Conservation (phyloP, 164 flowering plant species). For the Nelumbo lutea region DNA sequence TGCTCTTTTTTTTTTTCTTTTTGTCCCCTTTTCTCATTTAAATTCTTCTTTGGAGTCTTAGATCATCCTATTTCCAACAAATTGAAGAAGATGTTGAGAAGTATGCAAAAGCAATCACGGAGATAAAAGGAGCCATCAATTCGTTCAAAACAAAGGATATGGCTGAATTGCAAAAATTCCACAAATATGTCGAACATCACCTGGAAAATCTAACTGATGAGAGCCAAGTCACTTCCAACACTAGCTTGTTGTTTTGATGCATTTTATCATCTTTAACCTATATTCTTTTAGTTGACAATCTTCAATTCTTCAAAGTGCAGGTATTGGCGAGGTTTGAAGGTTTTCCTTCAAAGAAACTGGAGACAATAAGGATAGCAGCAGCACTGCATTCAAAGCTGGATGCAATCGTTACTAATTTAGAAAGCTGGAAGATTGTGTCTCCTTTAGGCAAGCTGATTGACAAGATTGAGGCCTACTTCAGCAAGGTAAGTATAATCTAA, state of each 20-base stretch:
- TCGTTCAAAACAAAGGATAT: conserved; percentile 70
- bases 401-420: conserved; percentile 36
- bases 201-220: conserved; percentile 79
- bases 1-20: neutral
- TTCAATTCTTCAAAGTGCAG: conserved; percentile 24
- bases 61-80: conserved; percentile 78
- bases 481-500: conserved; percentile 40
- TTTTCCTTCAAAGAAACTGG: conserved; percentile 73
- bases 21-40: neutral
- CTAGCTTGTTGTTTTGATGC: conserved; percentile 1
- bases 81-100: conserved; percentile 74
- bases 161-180: conserved; percentile 61
- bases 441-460: conserved; percentile 52
- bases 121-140: conserved; percentile 43
- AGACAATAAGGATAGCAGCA: conserved; percentile 67
- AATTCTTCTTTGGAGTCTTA: conserved; percentile 15
- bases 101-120: conserved; percentile 48
- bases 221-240: conserved; percentile 47
- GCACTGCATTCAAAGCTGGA: conserved; percentile 54
- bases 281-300: neutral
- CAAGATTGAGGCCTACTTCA: conserved; percentile 65
- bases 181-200: conserved; percentile 54
- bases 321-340: conserved; percentile 78
- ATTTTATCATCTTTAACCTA: neutral
- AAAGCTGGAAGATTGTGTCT: conserved; percentile 54